A percentile compares a stretch with the other conserved stretches of the same genome.
Conservation (phyloP, 2,329 filamentous ascomycete genomes). For the Westerdykella sp. region DNA sequence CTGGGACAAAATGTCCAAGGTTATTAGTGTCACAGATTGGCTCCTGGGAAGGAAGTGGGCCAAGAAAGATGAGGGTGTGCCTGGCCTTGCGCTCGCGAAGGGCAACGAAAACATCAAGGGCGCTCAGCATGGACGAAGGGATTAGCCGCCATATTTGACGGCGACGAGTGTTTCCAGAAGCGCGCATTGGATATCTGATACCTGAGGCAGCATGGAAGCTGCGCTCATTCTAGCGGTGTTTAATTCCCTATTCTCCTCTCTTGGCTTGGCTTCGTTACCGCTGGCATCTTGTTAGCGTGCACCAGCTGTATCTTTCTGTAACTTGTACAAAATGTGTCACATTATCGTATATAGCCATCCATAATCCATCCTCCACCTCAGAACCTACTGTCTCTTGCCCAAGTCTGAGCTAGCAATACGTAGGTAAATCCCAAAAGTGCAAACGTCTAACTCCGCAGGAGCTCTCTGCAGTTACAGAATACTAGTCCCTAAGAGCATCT, state of each 20-base stretch:
- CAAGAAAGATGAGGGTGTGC: constrained; percentile 38
- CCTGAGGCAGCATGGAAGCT: background rate
- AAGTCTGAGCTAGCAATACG: no score
- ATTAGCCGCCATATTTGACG: background rate
- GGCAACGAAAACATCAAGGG: constrained; percentile 2
- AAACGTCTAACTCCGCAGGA: no score
- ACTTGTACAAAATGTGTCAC: constrained; percentile 24
- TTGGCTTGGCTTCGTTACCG: no score
- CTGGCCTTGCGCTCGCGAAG: constrained; percentile 39
- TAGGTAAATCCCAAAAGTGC: no score
- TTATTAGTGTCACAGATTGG: constrained; percentile 93
- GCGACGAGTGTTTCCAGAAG: background rate
- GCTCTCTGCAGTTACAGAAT: no score
- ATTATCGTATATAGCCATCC: background rate
- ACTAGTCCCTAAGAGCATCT: no score
- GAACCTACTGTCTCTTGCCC: no score
- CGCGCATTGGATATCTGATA: no score
- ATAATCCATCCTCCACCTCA: no score
- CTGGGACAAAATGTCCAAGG: constrained; percentile 76
- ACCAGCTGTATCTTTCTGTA: background rate
- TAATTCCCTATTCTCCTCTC: background rate
- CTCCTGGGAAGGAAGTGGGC: constrained; percentile 70
- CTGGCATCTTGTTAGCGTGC: no score
- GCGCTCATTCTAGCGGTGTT: background rate
- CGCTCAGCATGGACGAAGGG: background rate